Base-by-base conservation (phyloP, 306 rosid genomes). In the Vigna radiata region DNA sequence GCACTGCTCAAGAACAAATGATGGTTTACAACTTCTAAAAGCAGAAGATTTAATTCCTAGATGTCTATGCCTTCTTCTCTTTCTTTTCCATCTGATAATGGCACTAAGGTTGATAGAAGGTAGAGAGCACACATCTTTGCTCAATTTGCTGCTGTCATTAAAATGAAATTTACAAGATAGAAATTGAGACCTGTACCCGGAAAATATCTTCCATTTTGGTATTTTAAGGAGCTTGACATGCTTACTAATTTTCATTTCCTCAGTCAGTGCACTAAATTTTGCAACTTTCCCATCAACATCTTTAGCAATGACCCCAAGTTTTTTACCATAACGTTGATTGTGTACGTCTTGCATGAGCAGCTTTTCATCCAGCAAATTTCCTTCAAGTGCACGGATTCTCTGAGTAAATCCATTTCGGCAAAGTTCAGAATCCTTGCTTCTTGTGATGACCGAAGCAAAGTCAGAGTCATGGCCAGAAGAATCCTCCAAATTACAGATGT, bases 371-470 rank as follows among this genome's bases (percentile, higher is more conserved):
- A 76, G 46, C 64, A 83, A 77, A 12, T 72, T 87, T 61, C 91
- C 88, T 78, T 90, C 96, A 37, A 84, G 88, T 29, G 97, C 94
- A 79, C 80, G 87, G 44, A 86, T 81, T 80, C 93, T 85, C 63
- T 88, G 97, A 31, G 90, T 78, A 68, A 90, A 85, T 56, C 96
- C 93, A 73, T 90, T 88, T 74, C 81, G 82, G 78, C 75, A 83
- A 49, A 82, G 84, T 60, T 87, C 89, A 55, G 83, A 84, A 56
- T 88, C 85, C 79, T 84, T 86, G 72, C 70, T 84, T 75, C 87
- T 85, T 84, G 58, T 81, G 69, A 75, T 81, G 81, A 86, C 65
- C 77, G 93, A 88, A 63, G 90, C 56, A 72, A 89, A 77, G 53
- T 87, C 86, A 61, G 90, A 73, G 41, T 81, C 80, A 61, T 77